Base-by-base conservation (phyloP, 2,329 filamentous ascomycete genomes). In the Claviceps paspali region DNA sequence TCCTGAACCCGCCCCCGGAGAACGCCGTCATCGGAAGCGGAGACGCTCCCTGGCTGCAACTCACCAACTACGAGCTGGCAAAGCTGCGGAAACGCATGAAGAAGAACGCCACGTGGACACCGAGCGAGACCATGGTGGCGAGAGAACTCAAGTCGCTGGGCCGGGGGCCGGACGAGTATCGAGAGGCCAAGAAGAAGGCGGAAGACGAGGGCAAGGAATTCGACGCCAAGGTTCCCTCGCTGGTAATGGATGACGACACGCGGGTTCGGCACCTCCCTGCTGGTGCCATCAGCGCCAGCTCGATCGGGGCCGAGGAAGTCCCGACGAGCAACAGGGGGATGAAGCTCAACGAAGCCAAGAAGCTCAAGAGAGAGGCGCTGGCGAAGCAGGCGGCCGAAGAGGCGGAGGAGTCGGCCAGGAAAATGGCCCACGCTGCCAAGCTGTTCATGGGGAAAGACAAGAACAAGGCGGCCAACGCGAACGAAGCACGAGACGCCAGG, bases 71-170 rank as follows among this genome's bases (percentile, higher is more conserved):
- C 43, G 76, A 81, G 51, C 62, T 81, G 33, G 76, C 75, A 1
- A 70, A 76, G 44, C 65, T 91, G 6, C 67, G 83, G 42, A 91
- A 91, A 59, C 70, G 80, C 14, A 91, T 91, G 83, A 91, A 91
- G 69, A 91, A 91, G 66, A 91, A 91, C 50, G 80, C 82, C 0
- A 78, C 82, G 4, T 91, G 83, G 83, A 77, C 74, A 3, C 83
- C 83, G 0, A 87, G 81, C 44, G 80, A 84, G 48, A 87, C 83
- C 0, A 91, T 91, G 83, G 82, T 88, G 44, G 73, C 80, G 12
- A 68, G 82, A 22, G 82, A 88, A 56, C 69, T 91, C 1, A 81
- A 81, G 52, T 65, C 66, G 15, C 67, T 84, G 14, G 77, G 77
- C 1, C 76, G 83, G 31, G 76, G 76, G 3, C 65, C 73, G 12